Percentiles rank a stretch among this genome's conserved stretches.
Evolutionary conservation across 2,329 filamentous ascomycete genomes (phyloP).

Genomic region (Ceratocystis eucalypticola): DNA sequence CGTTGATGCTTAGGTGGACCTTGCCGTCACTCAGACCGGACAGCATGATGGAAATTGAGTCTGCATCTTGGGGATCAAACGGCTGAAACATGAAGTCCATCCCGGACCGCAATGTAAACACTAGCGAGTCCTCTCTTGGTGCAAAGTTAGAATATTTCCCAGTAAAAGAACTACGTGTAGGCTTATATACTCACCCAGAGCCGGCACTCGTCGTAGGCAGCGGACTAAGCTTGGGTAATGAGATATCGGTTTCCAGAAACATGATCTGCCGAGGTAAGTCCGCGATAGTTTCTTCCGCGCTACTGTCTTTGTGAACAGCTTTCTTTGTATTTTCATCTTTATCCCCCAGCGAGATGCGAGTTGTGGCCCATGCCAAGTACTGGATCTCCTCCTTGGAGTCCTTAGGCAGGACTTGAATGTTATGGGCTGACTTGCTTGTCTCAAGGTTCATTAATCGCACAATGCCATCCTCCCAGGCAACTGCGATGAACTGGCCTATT

Average conservation of each 20-base stretch:
- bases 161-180: background rate
- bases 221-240: conserved; percentile 62
- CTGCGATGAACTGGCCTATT: conserved; percentile 57
- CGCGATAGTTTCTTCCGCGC: conserved; percentile 19
- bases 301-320: conserved; percentile 19
- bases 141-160: conserved; percentile 8
- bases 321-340: background rate
- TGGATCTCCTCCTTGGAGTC: conserved; percentile 19
- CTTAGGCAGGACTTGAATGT: conserved; percentile 40
- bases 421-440: conserved; percentile 67
- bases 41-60: conserved; percentile 67
- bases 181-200: conserved; percentile 38
- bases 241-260: conserved; percentile 61
- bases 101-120: conserved; percentile 56
- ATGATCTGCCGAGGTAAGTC: conserved; percentile 61
- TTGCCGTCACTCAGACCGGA: conserved; percentile 57
- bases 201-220: conserved; percentile 49
- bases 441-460: conserved; percentile 67
- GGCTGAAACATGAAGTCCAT: conserved; percentile 57
- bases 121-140: conserved; percentile 38
- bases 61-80: conserved; percentile 49
- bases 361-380: conserved; percentile 15
- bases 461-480: conserved; percentile 70
- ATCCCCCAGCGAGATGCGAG: conserved; percentile 10
- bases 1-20: conserved; percentile 69